Conservation (phyloP, 225 moss, liverwort and hornwort species). For the Sphagnum tenellum region DNA sequence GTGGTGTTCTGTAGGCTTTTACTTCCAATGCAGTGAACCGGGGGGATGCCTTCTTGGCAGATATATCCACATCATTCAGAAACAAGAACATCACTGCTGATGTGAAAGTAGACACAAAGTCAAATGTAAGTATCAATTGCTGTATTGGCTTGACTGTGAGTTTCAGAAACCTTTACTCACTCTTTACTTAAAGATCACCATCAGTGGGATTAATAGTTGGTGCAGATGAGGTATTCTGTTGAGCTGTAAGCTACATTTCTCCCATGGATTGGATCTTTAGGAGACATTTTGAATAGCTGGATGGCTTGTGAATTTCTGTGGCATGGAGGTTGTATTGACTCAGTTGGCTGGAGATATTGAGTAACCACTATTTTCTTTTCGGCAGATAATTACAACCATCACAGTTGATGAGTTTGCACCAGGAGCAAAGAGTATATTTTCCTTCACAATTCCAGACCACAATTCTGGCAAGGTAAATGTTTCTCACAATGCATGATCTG, state of each 20-base stretch:
- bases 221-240: too few species aligned
- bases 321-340: too few species aligned
- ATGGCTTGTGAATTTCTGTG: too few species aligned
- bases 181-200: too few species aligned
- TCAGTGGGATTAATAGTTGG: too few species aligned
- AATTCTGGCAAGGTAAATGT: constrained; percentile 43
- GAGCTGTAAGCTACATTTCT: too few species aligned
- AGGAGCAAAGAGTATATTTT: constrained; percentile 41
- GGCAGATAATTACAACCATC: constrained; percentile 43
- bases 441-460: constrained; percentile 48
- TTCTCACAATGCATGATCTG: background rate
- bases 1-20: background rate
- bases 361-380: too few species aligned
- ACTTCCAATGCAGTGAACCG: constrained; percentile 21
- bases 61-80: constrained; percentile 34
- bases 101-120: constrained; percentile 41
- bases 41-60: constrained; percentile 37
- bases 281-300: too few species aligned
- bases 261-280: too few species aligned
- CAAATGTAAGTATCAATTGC: constrained; percentile 21
- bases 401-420: constrained; percentile 45
- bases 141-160: background rate
- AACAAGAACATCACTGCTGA: constrained; percentile 36
- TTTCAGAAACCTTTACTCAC: too few species aligned
- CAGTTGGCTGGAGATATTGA: too few species aligned